phyloP scores from a whole-genome alignment of 2,329 filamentous ascomycete genomes.

The Ascochyta rabiei region DNA sequence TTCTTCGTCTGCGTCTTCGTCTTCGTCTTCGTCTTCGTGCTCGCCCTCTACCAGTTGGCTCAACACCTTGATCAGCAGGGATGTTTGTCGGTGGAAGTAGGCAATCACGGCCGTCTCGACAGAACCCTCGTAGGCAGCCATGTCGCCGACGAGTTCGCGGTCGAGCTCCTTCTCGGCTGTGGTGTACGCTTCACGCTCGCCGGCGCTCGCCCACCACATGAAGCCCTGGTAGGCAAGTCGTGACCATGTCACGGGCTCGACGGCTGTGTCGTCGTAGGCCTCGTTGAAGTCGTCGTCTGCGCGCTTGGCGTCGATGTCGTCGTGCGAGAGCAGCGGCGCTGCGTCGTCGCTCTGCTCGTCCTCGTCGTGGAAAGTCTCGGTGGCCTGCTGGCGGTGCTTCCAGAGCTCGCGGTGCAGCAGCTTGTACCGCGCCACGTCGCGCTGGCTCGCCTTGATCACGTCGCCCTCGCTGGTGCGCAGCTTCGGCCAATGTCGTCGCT shows the following conservation, averaged over 20 bases:
- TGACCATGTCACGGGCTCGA: conserved; percentile 67
- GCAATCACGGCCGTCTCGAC: conserved; percentile 76
- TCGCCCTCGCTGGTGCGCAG: conserved; percentile 69
- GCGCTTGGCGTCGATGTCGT: conserved; percentile 32
- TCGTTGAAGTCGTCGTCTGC: conserved; percentile 47
- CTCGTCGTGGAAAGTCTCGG: conserved; percentile 26
- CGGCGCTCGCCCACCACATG: conserved; percentile 89
- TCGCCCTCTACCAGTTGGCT: conserved; percentile 65
- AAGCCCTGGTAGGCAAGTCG: conserved; percentile 80
- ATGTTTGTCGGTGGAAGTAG: conserved; percentile 80
- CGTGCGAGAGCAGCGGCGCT: conserved; percentile 29
- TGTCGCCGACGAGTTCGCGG: conserved; percentile 51
- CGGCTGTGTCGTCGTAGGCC: conserved; percentile 47
- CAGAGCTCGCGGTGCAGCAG: conserved; percentile 44
- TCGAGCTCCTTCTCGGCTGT: conserved; percentile 62
- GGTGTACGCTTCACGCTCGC: conserved; percentile 67
- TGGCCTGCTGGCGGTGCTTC: conserved; percentile 38
- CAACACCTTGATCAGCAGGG: conserved; percentile 66
- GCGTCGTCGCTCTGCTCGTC: conserved; percentile 34
- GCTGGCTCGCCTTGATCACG: conserved; percentile 82
- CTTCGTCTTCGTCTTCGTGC: conserved; percentile 54
- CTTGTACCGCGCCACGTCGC: conserved; percentile 77
- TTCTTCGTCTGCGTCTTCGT: conserved; percentile 51
- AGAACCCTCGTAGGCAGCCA: conserved; percentile 51
- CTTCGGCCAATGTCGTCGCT: conserved; percentile 73